A percentile compares a stretch with the other conserved stretches of the same genome.
phyloP scores from a whole-genome alignment of 345 rosid genomes.

The Lepidium sativum region DNA sequence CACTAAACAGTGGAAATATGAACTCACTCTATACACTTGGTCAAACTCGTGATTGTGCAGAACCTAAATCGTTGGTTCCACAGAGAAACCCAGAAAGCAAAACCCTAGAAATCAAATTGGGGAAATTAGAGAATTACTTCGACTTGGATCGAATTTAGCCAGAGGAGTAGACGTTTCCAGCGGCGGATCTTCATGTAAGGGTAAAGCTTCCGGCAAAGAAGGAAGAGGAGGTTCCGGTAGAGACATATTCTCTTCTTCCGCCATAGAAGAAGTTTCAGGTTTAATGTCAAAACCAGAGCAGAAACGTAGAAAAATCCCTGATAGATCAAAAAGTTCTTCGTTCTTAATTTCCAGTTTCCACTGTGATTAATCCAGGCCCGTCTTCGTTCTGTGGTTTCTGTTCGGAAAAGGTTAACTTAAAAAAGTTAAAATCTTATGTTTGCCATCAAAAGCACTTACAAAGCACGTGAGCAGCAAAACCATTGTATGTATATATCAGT shows the following conservation, averaged over 20 bases:
- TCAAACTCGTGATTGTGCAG: slow-evolving; percentile 2
- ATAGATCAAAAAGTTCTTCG: background rate
- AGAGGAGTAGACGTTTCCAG: slow-evolving; percentile 16
- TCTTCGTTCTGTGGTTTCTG: no score
- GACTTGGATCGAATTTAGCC: slow-evolving; percentile 64
- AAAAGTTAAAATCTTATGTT: no score
- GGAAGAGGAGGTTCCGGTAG: slow-evolving; percentile 20
- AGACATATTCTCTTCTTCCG: slow-evolving; percentile 30
- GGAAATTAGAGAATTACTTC: slow-evolving; percentile 46
- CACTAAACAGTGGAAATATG: background rate
- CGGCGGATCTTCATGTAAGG: slow-evolving; percentile 3
- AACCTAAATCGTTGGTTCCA: background rate
- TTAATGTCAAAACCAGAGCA: background rate
- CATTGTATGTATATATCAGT: no score
- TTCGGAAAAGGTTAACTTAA: no score
- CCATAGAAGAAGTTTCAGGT: no score
- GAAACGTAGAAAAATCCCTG: background rate
- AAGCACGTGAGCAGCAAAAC: no score
- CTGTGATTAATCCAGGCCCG: no score
- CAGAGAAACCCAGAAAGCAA: background rate
- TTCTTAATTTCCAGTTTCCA: no score
- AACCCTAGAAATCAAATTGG: slow-evolving; percentile 16
- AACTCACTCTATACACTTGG: background rate
- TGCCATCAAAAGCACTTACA: no score
- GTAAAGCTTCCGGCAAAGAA: slow-evolving; percentile 4